Evolutionary conservation across 2,329 filamentous ascomycete species (phyloP), one percentile per base, ranked within the genome.

Genomic region (Nemania abortiva): DNA sequence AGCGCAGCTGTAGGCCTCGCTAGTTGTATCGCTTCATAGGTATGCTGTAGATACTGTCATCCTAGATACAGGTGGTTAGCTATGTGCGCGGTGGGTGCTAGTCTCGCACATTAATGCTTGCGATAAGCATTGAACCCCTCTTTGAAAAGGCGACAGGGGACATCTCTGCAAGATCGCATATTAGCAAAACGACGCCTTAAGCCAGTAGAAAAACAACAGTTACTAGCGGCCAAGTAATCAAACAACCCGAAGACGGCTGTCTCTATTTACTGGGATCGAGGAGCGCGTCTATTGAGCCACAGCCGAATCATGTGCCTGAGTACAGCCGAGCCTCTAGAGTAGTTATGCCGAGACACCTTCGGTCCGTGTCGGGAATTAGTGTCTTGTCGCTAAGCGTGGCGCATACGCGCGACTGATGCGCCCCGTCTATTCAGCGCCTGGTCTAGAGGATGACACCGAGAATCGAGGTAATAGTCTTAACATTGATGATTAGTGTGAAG

Each of bases 301-400:
- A n/a, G n/a, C n/a, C 10, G 37, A 42, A 42, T 13, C 15, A 42
- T 42, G 37, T 42, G 22, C 34, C 39, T 10, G 11, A 31, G 20
- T 47, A 29, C 22, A 49, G 37, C 55, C 55, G 37, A 47, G 37
- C 10, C 55, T 11, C 15, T 3, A 39, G 11, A 27, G 9, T n/a
- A 24, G 18, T 24, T 7, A 18, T n/a, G 45, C 2, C 15, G 13
- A 52, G 58, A 61, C 58, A 42, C 39, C 20, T 52, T 39, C 57
- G 47, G 31, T n/a, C 20, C 47, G 10, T 31, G 47, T 53, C 29
- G 45, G 58, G 34, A 10, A 42, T 42, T 27, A 10, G 20, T 24
- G 45, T 61, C 42, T 59, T 15, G n/a, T n/a, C n/a, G n/a, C n/a
- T n/a, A 47, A 47, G 42, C 9, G 13, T 42, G 37, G 10, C 37